Conservation (phyloP, 148 eudicot species). For the Camellia lanceoleosa region DNA sequence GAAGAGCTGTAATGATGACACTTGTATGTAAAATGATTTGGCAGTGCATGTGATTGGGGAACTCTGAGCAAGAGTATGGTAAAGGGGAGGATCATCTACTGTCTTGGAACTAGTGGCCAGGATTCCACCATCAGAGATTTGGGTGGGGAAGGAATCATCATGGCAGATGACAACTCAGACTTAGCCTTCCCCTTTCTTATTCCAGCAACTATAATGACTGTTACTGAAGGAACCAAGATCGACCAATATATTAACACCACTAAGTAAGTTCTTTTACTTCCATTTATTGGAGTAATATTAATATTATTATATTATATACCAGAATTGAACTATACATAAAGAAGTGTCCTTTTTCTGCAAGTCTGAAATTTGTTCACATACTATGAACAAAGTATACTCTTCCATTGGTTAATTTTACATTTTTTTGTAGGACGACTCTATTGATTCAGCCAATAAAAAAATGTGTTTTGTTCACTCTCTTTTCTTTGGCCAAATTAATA, state of each 20-base stretch:
- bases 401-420: too few species aligned
- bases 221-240: constrained; percentile 31
- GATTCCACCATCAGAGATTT: constrained; percentile 32
- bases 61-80: constrained; percentile 35
- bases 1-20: too few species aligned
- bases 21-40: background rate
- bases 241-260: constrained; percentile 62
- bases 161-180: constrained; percentile 31
- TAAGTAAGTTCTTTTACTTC: constrained; percentile 30
- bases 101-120: constrained; percentile 28
- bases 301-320: too few species aligned
- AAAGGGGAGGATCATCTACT: constrained; percentile 60
- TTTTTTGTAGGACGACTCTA: too few species aligned
- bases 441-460: too few species aligned
- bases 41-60: constrained; percentile 58
- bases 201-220: constrained; percentile 38
- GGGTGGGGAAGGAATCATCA: constrained; percentile 52
- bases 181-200: constrained; percentile 25
- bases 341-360: too few species aligned
- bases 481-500: too few species aligned
- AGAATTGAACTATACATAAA: too few species aligned
- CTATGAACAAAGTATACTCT: too few species aligned
- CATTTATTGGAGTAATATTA: background rate
- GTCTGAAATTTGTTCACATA: too few species aligned
- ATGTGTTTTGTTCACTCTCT: too few species aligned